Conservation (phyloP, 192 early-diverging fungal genomes). For the Coemansia aciculifera region DNA sequence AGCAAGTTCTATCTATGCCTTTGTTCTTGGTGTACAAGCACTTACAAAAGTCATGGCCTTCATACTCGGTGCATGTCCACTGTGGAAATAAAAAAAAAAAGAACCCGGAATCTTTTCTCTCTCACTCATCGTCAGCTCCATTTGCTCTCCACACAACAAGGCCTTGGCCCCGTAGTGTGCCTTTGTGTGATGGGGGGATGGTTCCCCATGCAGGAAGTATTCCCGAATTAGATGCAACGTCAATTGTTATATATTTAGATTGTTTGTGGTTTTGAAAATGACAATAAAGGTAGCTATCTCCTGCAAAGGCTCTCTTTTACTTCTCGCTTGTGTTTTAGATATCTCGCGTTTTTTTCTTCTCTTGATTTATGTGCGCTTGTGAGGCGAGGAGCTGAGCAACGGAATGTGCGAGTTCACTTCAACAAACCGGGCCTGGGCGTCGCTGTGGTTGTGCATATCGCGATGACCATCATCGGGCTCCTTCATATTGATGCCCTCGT, state of each 20-base stretch:
- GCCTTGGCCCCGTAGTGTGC: not conserved
- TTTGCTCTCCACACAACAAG: not conserved
- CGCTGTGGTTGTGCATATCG: not conserved
- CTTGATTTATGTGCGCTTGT: not conserved
- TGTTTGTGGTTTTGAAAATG: no score
- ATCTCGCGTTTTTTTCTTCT: constrained; percentile 9
- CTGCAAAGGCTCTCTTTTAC: not conserved
- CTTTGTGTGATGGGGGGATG: not conserved
- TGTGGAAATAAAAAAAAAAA: not conserved
- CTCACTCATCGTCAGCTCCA: not conserved
- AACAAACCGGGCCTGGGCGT: constrained; percentile 22
- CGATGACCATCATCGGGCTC: not conserved
- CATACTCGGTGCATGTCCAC: not conserved
- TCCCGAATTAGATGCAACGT: not conserved
- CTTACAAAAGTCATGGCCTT: not conserved
- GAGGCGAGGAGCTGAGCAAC: constrained; percentile 21
- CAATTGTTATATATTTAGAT: not conserved
- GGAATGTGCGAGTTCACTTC: constrained; percentile 44
- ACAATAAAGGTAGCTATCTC: no score
- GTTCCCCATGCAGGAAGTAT: not conserved
- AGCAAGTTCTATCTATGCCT: not conserved
- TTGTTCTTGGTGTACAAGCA: not conserved
- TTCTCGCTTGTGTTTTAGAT: not conserved
- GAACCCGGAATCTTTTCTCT: not conserved
- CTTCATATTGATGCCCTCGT: constrained; percentile 23